Percentiles rank a stretch among this genome's conserved stretches.
These are phyloP conservation scores for Biscogniauxia marginata DNA, from an alignment of 2,329 filamentous ascomycete genomes.

Conservation along the genomic window DNA sequence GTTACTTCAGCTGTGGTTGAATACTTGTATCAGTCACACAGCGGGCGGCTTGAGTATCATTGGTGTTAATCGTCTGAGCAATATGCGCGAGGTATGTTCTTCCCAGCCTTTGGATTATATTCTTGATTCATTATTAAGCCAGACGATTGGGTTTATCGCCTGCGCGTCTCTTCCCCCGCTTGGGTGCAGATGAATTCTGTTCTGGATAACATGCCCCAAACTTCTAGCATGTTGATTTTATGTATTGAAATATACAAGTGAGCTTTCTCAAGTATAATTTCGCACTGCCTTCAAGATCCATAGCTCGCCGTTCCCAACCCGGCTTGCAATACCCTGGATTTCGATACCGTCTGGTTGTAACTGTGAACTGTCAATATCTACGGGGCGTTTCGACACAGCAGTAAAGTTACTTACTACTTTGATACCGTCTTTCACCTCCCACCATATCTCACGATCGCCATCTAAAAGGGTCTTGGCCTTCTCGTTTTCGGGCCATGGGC, in stretches of 20 bases:
- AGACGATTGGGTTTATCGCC: background rate
- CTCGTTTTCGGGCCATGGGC: slow-evolving; percentile 69
- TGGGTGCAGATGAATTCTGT: no score
- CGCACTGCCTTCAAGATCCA: slow-evolving; percentile 66
- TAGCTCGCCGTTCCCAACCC: slow-evolving; percentile 85
- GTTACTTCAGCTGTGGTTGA: no score
- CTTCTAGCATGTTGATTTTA: background rate
- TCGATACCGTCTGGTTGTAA: slow-evolving; percentile 79
- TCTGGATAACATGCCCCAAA: background rate
- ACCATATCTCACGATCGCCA: slow-evolving; percentile 69
- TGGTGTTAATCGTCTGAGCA: background rate
- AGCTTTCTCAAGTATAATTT: slow-evolving; percentile 39
- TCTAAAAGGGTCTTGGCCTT: slow-evolving; percentile 69
- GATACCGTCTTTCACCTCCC: slow-evolving; percentile 69
- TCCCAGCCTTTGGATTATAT: no score
- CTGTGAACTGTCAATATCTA: slow-evolving; percentile 39
- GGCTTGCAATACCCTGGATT: slow-evolving; percentile 70
- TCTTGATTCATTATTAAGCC: background rate
- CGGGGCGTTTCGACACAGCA: slow-evolving; percentile 10
- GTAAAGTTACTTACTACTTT: slow-evolving; percentile 56
- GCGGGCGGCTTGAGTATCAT: background rate
- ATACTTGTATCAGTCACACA: no score
- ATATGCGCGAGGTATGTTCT: background rate
- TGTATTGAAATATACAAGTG: no score
- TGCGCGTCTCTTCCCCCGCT: background rate